Conservation (phyloP, 306 rosid species). For the Fragaria nilgerrensis region DNA sequence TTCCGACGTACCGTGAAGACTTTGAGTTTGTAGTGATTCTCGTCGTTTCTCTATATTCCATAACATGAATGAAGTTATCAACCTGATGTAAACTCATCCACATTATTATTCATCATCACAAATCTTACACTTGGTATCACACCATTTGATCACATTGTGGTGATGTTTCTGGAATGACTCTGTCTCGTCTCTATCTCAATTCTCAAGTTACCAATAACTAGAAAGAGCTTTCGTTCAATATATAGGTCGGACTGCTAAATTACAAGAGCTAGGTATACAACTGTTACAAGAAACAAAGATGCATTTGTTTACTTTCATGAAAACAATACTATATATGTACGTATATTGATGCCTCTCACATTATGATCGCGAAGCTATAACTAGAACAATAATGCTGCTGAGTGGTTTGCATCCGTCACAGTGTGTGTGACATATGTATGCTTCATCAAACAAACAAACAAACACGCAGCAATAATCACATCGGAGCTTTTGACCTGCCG, state of each 20-base stretch:
- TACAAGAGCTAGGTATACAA: not conserved
- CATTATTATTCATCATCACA: not conserved
- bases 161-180: not conserved
- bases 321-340: too few relatives aligned
- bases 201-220: not conserved
- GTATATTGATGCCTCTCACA: too few relatives aligned
- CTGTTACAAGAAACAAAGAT: not conserved
- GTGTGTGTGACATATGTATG: not conserved
- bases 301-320: too few relatives aligned
- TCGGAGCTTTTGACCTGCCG: conserved; percentile 43
- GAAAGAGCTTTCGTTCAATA: not conserved
- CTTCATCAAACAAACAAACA: not conserved
- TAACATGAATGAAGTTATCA: not conserved
- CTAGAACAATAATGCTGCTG: not conserved
- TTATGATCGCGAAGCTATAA: too few relatives aligned
- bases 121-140: not conserved
- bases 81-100: not conserved
- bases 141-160: not conserved
- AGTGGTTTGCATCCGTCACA: conserved; percentile 17
- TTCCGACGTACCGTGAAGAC: conserved; percentile 52
- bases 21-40: conserved; percentile 8
- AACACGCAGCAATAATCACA: not conserved
- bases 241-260: not conserved
- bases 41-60: not conserved
- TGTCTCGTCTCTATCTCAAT: not conserved